phyloP scores from a whole-genome alignment of 495 filamentous ascomycete species.

The Evansstolkia leycettana region DNA sequence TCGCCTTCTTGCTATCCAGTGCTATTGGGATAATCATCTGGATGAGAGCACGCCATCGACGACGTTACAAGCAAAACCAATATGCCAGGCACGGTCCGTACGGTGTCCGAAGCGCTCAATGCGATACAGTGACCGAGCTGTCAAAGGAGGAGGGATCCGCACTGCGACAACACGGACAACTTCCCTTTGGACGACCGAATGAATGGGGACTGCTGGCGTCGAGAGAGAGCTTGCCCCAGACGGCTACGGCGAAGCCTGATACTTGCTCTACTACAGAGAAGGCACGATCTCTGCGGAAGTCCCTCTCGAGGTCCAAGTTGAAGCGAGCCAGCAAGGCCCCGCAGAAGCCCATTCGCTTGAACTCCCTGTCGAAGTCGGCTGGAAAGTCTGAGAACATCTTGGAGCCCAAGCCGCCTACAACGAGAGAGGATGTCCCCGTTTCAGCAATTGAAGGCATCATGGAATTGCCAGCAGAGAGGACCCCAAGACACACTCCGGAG shows the following conservation, averaged over 20 bases:
- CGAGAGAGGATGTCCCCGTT: conserved; percentile 20
- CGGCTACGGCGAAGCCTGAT: conserved; percentile 11
- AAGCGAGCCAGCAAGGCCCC: conserved; percentile 13
- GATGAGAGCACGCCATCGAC: conserved; percentile 29
- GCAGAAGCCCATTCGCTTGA: conserved; percentile 12
- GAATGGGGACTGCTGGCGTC: conserved; percentile 35
- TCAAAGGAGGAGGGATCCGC: conserved; percentile 22
- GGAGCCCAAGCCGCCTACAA: conserved; percentile 6
- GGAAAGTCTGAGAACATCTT: conserved; percentile 11
- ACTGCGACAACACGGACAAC: conserved; percentile 24
- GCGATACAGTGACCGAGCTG: conserved; percentile 24
- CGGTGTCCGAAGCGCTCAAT: conserved; percentile 14
- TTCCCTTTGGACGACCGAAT: conserved; percentile 25
- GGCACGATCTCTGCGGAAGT: conserved; percentile 18
- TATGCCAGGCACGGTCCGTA: conserved; percentile 14
- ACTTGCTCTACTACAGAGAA: conserved; percentile 16
- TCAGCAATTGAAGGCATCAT: conserved; percentile 30
- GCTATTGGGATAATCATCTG: conserved; percentile 25
- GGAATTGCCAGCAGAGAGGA: conserved; percentile 29
- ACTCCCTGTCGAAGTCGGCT: conserved; percentile 19
- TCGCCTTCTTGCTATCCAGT: conserved; percentile 22
- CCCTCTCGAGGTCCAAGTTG: conserved; percentile 20
- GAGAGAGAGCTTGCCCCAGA: conserved; percentile 20
- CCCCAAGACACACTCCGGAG: conserved; percentile 31
- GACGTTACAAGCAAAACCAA: conserved; percentile 18